phyloP scores from a whole-genome alignment of 2,329 filamentous ascomycete genomes.

The Cercospora sp. region DNA sequence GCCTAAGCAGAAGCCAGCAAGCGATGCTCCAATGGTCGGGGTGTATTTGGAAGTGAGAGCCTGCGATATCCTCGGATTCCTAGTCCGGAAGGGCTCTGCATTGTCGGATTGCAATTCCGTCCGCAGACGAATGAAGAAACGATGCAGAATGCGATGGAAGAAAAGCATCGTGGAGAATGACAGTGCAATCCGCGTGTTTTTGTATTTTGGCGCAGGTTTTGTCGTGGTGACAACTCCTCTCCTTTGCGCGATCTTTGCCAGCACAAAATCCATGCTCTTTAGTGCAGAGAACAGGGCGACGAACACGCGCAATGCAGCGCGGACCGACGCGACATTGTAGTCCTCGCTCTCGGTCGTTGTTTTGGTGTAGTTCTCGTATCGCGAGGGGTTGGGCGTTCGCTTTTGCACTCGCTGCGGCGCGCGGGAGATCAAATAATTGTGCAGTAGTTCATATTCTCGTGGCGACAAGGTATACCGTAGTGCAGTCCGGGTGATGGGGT shows the following conservation, averaged over 20 bases:
- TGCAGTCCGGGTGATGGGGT: slow-evolving; percentile 79
- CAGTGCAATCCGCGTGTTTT: slow-evolving; percentile 73
- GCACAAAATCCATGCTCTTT: slow-evolving; percentile 50
- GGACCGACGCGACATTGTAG: slow-evolving; percentile 51
- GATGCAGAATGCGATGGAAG: slow-evolving; percentile 83
- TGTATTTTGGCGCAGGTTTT: slow-evolving; percentile 33
- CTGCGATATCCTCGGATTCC: slow-evolving; percentile 74
- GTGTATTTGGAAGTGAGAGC: slow-evolving; percentile 80
- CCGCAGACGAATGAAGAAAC: slow-evolving; percentile 81
- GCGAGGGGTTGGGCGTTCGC: slow-evolving; percentile 51
- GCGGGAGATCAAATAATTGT: slow-evolving; percentile 77
- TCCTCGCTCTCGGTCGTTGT: slow-evolving; percentile 37
- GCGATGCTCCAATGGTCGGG: slow-evolving; percentile 83
- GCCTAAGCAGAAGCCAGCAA: slow-evolving; percentile 80
- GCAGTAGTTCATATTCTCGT: slow-evolving; percentile 80
- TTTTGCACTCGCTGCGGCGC: slow-evolving; percentile 60
- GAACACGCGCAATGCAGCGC: slow-evolving; percentile 49
- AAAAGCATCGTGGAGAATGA: slow-evolving; percentile 84
- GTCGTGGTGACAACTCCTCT: slow-evolving; percentile 20
- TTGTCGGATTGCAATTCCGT: slow-evolving; percentile 73
- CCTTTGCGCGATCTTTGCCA: slow-evolving; percentile 40
- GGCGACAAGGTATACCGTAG: slow-evolving; percentile 81
- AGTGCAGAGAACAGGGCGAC: slow-evolving; percentile 46
- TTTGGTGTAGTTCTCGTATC: slow-evolving; percentile 51
- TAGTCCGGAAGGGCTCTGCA: slow-evolving; percentile 74